phyloP scores from a whole-genome alignment of 345 rosid species.

The Limnanthes douglasii region DNA sequence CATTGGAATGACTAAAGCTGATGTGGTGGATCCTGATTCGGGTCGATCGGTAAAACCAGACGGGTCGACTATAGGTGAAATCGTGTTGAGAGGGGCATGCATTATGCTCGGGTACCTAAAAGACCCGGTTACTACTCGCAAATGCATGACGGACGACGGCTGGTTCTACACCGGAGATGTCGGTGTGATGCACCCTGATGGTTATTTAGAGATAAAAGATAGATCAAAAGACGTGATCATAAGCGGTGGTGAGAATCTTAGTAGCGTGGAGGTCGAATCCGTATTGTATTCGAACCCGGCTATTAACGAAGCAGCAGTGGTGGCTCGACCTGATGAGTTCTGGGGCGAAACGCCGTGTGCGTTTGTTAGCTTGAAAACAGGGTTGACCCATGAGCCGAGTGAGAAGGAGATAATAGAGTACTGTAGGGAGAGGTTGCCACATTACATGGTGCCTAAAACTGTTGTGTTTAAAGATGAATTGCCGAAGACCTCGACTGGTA shows the following conservation, averaged over 20 bases:
- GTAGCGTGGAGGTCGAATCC: slow-evolving; percentile 64
- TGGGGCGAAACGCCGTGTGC: slow-evolving; percentile 96
- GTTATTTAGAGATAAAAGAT: slow-evolving; percentile 58
- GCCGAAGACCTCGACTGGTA: slow-evolving; percentile 55
- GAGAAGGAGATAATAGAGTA: slow-evolving; percentile 37
- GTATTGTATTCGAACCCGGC: slow-evolving; percentile 52
- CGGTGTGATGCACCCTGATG: slow-evolving; percentile 55
- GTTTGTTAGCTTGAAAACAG: slow-evolving; percentile 30
- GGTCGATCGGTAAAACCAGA: slow-evolving; percentile 38
- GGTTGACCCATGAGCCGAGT: slow-evolving; percentile 4
- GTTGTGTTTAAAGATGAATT: slow-evolving; percentile 38
- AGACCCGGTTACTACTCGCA: slow-evolving; percentile 36
- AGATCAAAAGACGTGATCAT: slow-evolving; percentile 69
- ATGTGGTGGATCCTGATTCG: slow-evolving; percentile 36
- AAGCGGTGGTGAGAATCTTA: slow-evolving; percentile 77
- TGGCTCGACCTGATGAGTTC: slow-evolving; percentile 57
- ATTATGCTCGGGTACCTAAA: slow-evolving; percentile 72
- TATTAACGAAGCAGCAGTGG: slow-evolving; percentile 67
- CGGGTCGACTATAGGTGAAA: slow-evolving; percentile 51
- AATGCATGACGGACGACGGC: slow-evolving; percentile 29
- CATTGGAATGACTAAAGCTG: slow-evolving; percentile 27
- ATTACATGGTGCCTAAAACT: slow-evolving; percentile 47
- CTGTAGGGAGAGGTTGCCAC: slow-evolving; percentile 33
- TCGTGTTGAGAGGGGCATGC: slow-evolving; percentile 49
- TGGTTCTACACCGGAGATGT: slow-evolving; percentile 69